Percentiles rank a stretch among this genome's conserved stretches.
These are phyloP conservation scores for Colletotrichum scovillei DNA, from an alignment of 2,329 filamentous ascomycete genomes.

Conservation along the genomic window DNA sequence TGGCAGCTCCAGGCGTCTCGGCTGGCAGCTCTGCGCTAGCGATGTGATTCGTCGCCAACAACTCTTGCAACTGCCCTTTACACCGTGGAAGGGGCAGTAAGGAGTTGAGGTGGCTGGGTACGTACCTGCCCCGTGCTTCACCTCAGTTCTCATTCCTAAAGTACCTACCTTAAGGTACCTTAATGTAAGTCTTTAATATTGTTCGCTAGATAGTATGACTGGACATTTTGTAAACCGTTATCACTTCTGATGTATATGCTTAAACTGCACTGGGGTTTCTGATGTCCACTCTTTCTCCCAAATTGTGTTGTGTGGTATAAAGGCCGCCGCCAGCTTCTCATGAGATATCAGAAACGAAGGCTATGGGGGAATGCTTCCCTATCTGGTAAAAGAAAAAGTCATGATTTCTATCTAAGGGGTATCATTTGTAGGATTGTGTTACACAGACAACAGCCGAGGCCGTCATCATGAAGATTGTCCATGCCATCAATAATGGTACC, in stretches of 20 bases:
- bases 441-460: not conserved
- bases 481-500: not conserved
- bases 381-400: not conserved
- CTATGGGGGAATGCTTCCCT: not conserved
- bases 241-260: not conserved
- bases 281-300: not conserved
- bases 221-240: not conserved
- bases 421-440: not conserved
- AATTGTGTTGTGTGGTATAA: not conserved
- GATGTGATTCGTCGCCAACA: conserved; percentile 26
- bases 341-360: not conserved
- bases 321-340: too few species aligned
- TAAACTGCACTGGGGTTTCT: not conserved
- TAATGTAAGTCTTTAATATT: not conserved
- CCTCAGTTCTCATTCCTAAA: not conserved
- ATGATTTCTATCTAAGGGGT: not conserved
- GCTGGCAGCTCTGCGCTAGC: conserved; percentile 34
- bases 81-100: not conserved
- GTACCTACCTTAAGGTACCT: too few species aligned
- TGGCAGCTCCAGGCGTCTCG: conserved; percentile 32
- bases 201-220: not conserved
- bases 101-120: conserved; percentile 7
- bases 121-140: conserved; percentile 19
- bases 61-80: not conserved
- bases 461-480: not conserved